phyloP scores from a whole-genome alignment of 495 filamentous ascomycete genomes.

The Trichoderma orchidacearum region DNA sequence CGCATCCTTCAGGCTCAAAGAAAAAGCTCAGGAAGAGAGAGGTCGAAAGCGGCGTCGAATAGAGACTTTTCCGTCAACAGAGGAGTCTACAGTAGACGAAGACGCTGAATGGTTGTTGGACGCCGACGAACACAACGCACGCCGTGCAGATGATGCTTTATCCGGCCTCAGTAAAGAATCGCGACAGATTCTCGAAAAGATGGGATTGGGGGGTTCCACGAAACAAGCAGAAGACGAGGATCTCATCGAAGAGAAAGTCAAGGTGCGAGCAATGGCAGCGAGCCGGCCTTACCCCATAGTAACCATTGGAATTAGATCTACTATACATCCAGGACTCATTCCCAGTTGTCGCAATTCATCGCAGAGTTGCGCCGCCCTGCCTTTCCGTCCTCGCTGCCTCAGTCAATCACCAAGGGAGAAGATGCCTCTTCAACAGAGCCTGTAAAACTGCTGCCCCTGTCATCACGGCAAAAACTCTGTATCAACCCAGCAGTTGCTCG shows the following conservation, averaged over 20 bases:
- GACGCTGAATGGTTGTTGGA: conserved; percentile 66
- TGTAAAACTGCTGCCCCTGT: conserved; percentile 76
- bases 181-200: conserved; percentile 47
- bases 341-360: conserved; percentile 88
- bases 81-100: conserved; percentile 30
- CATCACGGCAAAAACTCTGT: conserved; percentile 84
- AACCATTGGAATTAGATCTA: conserved; percentile 42
- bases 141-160: conserved; percentile 9
- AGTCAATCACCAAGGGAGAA: conserved; percentile 14
- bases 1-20: conserved; percentile 51
- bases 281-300: conserved; percentile 3
- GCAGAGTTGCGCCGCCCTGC: conserved; percentile 72
- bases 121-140: conserved; percentile 60
- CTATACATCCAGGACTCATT: conserved; percentile 91
- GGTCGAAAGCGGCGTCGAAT: conserved; percentile 19
- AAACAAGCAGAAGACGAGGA: conserved; percentile 25
- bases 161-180: conserved; percentile 47
- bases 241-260: conserved; percentile 45
- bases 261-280: conserved; percentile 23
- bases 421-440: conserved; percentile 36
- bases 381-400: conserved; percentile 46
- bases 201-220: conserved; percentile 19
- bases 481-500: conserved; percentile 73
- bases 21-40: conserved; percentile 45
- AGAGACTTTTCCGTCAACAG: conserved; percentile 13